Base-by-base conservation (phyloP, 306 rosid species). In the Carpinus fangiana region DNA sequence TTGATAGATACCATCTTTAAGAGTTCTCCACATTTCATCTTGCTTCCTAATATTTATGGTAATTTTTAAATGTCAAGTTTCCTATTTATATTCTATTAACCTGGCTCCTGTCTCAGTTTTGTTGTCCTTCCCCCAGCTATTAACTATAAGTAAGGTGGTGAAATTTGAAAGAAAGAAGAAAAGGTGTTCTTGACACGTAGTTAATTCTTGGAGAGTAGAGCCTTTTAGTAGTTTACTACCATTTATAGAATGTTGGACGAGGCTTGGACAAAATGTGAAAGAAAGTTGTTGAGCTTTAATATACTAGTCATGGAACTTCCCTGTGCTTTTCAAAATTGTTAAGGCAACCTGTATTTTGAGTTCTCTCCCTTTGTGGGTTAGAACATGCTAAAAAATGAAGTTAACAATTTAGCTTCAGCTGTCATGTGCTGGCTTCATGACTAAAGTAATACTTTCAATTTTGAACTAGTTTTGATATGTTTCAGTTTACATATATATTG, bases 121-220 rank as follows among this genome's bases (percentile, higher is more conserved):
- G 45, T 41, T 41, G 7, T 41, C 45, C 45, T 41, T 41, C 8
- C 45, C 45, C 46, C 4, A 34, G 47, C 68, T 61, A 7, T 41
- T 12, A 34, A 17, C 47, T 34, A 64, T 64, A 7, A 34, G 70
- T 38, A 64, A 34, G 70, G 47, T 31, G 16, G 70, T 64, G n/a
- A 34, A 64, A 36, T 64, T 64, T 34, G 47, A 36, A 14, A 64
- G 26, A 34, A 17, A 8, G 43, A 17, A 3, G 34, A 64, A 34
- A 14, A 64, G 2, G 20, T 16, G 47, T 34, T 11, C 34, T 64
- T 64, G 46, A 34, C 45, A 31, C 14, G 46, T 16, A 2, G 47
- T 64, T 64, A 34, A 34, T 64, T 16, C 46, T 64, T 64, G 70
- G 70, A 36, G 46, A 64, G 70, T 41, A 41, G 45, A 41, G 45